Conservation (phyloP, 768 basidiomycete genomes). For the Kwoniella dendrophila region DNA sequence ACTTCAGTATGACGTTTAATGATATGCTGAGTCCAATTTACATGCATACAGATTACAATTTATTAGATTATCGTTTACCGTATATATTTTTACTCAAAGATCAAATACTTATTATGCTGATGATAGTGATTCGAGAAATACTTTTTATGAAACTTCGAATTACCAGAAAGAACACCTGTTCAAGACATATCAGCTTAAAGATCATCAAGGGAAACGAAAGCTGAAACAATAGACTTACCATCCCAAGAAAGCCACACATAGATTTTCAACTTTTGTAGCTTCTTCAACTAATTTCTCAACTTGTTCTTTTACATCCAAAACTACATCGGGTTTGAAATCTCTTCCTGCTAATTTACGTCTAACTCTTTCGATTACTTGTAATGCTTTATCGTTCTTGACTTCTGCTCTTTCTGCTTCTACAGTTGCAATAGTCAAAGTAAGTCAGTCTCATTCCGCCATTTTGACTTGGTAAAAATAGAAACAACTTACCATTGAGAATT, state of each 20-base stretch:
- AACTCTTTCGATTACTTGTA: constrained; percentile 91
- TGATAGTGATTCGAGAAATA: too few species aligned
- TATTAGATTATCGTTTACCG: too few species aligned
- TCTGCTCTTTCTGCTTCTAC: constrained; percentile 71
- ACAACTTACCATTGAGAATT: constrained; percentile 78
- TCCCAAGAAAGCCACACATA: constrained; percentile 95
- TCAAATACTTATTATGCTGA: background rate
- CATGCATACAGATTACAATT: too few species aligned
- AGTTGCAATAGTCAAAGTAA: constrained; percentile 29
- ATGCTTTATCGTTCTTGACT: constrained; percentile 84
- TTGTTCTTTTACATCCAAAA: constrained; percentile 74
- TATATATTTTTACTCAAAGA: too few species aligned
- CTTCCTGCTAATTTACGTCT: constrained; percentile 92
- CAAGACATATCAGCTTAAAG: background rate
- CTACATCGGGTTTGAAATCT: constrained; percentile 85
- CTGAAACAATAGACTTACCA: constrained; percentile 62
- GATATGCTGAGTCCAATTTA: too few species aligned
- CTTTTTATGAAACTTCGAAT: constrained; percentile 8
- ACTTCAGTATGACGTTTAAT: too few species aligned
- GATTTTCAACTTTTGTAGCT: constrained; percentile 89
- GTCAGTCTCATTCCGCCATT: background rate
- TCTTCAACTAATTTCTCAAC: constrained; percentile 92
- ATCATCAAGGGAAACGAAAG: background rate
- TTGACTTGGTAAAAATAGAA: background rate
- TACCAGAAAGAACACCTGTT: constrained; percentile 60